A percentile compares a stretch with the other conserved stretches of the same genome.
phyloP scores from a whole-genome alignment of 2,329 filamentous ascomycete genomes.

The Plectosphaerella plurivora region DNA sequence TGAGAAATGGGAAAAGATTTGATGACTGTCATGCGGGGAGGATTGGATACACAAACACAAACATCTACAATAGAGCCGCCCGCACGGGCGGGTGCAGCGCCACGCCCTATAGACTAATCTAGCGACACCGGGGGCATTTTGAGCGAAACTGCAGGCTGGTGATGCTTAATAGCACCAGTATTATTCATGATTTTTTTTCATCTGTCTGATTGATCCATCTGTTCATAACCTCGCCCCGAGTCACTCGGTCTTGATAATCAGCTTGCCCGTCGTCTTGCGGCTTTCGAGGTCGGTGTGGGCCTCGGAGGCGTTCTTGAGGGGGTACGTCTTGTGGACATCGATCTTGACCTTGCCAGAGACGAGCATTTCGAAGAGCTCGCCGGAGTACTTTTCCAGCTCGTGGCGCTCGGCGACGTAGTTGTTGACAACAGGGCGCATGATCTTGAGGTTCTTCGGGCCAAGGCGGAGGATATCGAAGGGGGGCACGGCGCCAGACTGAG shows the following conservation, averaged over 20 bases:
- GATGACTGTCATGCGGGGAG: background rate
- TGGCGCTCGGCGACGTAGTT: conserved; percentile 65
- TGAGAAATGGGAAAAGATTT: background rate
- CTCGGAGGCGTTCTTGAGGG: conserved; percentile 64
- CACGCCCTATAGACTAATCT: no score
- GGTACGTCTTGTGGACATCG: conserved; percentile 72
- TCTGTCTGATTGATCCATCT: no score
- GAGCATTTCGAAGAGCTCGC: conserved; percentile 71
- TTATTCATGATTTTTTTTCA: no score
- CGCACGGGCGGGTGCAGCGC: no score
- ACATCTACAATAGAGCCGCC: no score
- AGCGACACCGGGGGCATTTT: no score
- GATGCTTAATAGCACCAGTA: no score
- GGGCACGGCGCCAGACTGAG: conserved; percentile 64
- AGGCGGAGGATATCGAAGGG: conserved; percentile 57
- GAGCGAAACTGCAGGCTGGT: no score
- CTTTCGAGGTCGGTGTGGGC: conserved; percentile 78
- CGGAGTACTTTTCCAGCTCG: conserved; percentile 66
- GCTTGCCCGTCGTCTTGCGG: conserved; percentile 78
- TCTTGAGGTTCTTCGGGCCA: conserved; percentile 68
- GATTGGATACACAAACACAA: background rate
- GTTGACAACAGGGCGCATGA: conserved; percentile 71
- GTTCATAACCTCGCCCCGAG: background rate
- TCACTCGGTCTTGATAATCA: conserved; percentile 63
- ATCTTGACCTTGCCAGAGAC: conserved; percentile 65